Conservation (phyloP, 768 basidiomycete genomes). For the Xerocomellus intermedius region DNA sequence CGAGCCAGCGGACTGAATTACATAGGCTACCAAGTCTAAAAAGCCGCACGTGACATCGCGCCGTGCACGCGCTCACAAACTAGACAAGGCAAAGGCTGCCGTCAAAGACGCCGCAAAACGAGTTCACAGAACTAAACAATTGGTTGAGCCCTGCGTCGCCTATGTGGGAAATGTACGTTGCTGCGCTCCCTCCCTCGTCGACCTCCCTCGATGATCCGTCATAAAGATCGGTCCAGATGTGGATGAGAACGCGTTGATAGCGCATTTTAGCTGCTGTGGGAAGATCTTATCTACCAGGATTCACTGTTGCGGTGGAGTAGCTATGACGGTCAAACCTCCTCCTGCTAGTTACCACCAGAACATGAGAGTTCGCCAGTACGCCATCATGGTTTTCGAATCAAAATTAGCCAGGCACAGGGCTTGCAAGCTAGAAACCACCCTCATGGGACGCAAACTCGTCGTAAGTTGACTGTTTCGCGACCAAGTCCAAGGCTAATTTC, state of each 20-base stretch:
- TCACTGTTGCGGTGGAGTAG: conserved; percentile 34
- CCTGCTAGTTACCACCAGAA: conserved; percentile 33
- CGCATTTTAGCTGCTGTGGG: conserved; percentile 27
- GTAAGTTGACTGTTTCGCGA: conserved; percentile 33
- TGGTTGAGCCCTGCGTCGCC: conserved; percentile 33
- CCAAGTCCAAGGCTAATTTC: background rate
- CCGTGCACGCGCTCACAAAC: conserved; percentile 10
- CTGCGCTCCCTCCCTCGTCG: background rate
- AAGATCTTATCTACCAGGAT: conserved; percentile 21
- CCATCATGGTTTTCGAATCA: conserved; percentile 45
- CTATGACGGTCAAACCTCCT: conserved; percentile 26
- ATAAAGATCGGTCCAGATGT: conserved; percentile 34
- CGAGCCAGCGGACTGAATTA: background rate
- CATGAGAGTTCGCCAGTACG: conserved; percentile 47
- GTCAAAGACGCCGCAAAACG: conserved; percentile 21
- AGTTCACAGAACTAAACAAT: conserved; percentile 2
- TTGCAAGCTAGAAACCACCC: conserved; percentile 37
- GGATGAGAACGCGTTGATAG: conserved; percentile 22
- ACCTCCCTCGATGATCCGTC: conserved; percentile 3
- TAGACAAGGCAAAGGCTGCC: conserved; percentile 17
- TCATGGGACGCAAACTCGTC: conserved; percentile 40
- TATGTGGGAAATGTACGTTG: conserved; percentile 64
- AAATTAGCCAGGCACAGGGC: conserved; percentile 40
- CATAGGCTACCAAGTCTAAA: conserved; percentile 2
- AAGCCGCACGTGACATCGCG: conserved; percentile 6